A percentile compares a stretch with the other conserved stretches of the same genome.
phyloP scores from a whole-genome alignment of 768 basidiomycete species.

The Panaeolus cyanescens region DNA sequence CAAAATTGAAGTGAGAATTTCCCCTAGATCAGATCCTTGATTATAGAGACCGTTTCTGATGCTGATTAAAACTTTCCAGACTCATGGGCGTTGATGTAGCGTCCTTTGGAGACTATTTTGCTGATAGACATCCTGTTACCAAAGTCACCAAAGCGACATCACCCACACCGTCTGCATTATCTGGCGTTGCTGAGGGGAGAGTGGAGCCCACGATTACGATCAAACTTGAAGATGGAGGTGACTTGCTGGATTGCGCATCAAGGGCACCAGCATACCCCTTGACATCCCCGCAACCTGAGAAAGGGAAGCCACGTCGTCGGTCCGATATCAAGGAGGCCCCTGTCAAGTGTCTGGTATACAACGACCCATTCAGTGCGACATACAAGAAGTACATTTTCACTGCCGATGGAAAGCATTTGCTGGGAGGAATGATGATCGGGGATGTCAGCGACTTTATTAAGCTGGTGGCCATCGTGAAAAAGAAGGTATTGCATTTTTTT shows the following conservation, averaged over 20 bases:
- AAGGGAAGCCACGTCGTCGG: constrained; percentile 6
- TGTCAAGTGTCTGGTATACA: constrained; percentile 63
- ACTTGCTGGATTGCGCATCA: not conserved
- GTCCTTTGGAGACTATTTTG: constrained; percentile 74
- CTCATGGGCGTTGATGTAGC: constrained; percentile 52
- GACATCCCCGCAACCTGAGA: not conserved
- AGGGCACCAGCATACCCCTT: not conserved
- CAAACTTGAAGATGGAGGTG: not conserved
- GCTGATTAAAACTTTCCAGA: constrained; percentile 13
- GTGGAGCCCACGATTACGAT: not conserved
- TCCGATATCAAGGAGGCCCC: constrained; percentile 24
- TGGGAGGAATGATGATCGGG: constrained; percentile 85
- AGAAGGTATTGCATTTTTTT: constrained; percentile 44
- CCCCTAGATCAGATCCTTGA: not conserved
- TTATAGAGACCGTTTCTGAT: too few species aligned
- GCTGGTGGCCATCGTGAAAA: constrained; percentile 69
- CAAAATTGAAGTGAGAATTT: constrained; percentile 56
- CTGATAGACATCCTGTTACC: constrained; percentile 41
- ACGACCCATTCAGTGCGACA: constrained; percentile 68
- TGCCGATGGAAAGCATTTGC: constrained; percentile 66
- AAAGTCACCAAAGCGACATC: not conserved
- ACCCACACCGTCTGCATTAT: not conserved
- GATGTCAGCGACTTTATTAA: constrained; percentile 70
- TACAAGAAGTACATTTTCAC: constrained; percentile 83
- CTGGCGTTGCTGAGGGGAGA: not conserved